Base-by-base conservation (phyloP, 371 early-diverging fungal species). In the Parasitella parasitica region DNA sequence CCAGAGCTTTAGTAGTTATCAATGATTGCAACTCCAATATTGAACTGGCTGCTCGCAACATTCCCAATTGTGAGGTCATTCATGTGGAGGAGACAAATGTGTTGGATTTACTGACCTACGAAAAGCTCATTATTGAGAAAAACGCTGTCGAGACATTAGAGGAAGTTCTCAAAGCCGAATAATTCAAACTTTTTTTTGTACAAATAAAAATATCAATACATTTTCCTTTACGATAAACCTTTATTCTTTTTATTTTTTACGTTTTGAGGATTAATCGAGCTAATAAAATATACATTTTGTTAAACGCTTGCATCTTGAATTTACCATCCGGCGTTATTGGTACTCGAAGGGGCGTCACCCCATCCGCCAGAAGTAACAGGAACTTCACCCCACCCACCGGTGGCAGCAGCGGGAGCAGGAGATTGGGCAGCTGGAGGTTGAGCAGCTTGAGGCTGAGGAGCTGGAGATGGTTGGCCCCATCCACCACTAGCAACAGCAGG, bases 61-160 rank as follows among this genome's bases (percentile, higher is more conserved):
- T 93, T 59, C 83, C 81, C 37, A 76, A 78, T 24, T 85, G 89
- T 39, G 85, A 86, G 59, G 77, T 88, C 11, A 78, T 90, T 61
- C 67, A 84, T 46, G 86, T 88, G 13, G 78, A 83, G 48, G 89
- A 91, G 52, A 82, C 90, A 3, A 93, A 95, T 59, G 94, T 96
- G 12, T 77, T 84, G 61, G 87, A 92, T 54, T 68, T 94, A 49
- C 63, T 95, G 66, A 87, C 90, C 56, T 86, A 87, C 58, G 89
- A 95, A 65, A 76, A 84, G 43, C 71, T 95, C 13, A 80, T 94
- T 24, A 71, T 93, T 60, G 96, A 95, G 63, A 89, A 89, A 77
- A 80, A 72, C 61, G 91, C 92, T 20, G 72, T 90, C 34, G 85
- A 90, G 54, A 70, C 78, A 48, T 77, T 93, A 51, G 87, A 91